Conservation (phyloP, 768 basidiomycete genomes). For the Porphyrellus cyaneotinctus region DNA sequence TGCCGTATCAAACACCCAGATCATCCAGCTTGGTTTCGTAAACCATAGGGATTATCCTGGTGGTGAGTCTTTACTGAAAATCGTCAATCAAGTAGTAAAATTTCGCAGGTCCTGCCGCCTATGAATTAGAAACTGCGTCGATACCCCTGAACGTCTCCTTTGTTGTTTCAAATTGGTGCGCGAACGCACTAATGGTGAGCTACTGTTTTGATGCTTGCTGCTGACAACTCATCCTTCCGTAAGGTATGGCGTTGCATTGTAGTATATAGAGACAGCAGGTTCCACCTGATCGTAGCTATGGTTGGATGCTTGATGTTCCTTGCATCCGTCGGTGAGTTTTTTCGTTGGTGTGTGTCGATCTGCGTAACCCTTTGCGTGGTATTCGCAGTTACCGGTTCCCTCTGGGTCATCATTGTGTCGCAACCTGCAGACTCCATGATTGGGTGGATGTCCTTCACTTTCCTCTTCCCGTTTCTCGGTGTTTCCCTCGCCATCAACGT, state of each 20-base stretch:
- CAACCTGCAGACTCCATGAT: slow-evolving; percentile 14
- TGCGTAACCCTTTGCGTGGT: not conserved
- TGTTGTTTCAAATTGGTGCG: slow-evolving; percentile 30
- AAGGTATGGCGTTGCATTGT: slow-evolving; percentile 33
- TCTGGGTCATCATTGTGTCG: slow-evolving; percentile 30
- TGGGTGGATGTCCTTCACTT: slow-evolving; percentile 31
- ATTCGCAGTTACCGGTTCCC: slow-evolving; percentile 24
- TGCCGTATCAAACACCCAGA: slow-evolving; percentile 18
- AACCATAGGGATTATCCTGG: slow-evolving; percentile 31
- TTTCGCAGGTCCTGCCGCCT: slow-evolving; percentile 22
- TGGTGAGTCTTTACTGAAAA: slow-evolving; percentile 12
- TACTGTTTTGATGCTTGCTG: not conserved
- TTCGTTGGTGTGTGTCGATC: not conserved
- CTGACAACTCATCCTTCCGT: not conserved
- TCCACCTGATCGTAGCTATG: slow-evolving; percentile 12
- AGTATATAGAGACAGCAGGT: slow-evolving; percentile 29
- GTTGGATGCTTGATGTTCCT: slow-evolving; percentile 23
- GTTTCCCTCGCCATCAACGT: slow-evolving; percentile 34
- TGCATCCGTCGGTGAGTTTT: slow-evolving; percentile 21
- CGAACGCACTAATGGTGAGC: slow-evolving; percentile 30
- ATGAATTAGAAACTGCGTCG: slow-evolving; percentile 24
- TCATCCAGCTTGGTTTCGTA: slow-evolving; percentile 31
- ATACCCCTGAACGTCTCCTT: slow-evolving; percentile 27
- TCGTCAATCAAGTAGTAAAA: not conserved
- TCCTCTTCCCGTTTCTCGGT: slow-evolving; percentile 31